Evolutionary conservation across 768 basidiomycete genomes (phyloP).

Genomic region (Leccinum incarnatum): DNA sequence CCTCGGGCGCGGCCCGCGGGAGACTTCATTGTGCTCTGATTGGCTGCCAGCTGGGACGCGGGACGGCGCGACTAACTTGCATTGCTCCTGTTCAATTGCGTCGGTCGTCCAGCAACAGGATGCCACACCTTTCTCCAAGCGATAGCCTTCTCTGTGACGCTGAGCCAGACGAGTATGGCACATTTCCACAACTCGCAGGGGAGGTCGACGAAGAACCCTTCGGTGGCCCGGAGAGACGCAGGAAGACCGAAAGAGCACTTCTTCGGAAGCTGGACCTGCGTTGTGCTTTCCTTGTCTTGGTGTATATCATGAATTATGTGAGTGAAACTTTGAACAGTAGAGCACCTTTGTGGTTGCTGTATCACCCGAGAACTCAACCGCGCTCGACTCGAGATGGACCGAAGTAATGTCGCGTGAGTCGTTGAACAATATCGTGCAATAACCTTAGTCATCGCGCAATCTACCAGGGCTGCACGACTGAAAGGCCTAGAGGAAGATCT

Average conservation of each 20-base stretch:
- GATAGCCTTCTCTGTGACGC: neutral
- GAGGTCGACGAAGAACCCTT: conserved; percentile 32
- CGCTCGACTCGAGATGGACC: conserved; percentile 49
- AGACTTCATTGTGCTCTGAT: no score
- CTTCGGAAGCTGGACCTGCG: conserved; percentile 43
- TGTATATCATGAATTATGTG: conserved; percentile 49
- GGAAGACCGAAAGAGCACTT: conserved; percentile 39
- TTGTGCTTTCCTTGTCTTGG: conserved; percentile 42
- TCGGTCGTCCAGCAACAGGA: neutral
- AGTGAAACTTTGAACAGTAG: conserved; percentile 13
- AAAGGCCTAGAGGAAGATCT: conserved; percentile 69
- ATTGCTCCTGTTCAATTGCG: neutral
- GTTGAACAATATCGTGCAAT: neutral
- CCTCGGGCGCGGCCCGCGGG: no score
- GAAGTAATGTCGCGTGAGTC: conserved; percentile 62
- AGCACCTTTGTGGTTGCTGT: neutral
- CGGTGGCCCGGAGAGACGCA: conserved; percentile 37
- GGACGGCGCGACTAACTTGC: no score
- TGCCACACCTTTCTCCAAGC: neutral
- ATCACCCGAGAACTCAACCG: conserved; percentile 1
- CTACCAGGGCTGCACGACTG: conserved; percentile 60
- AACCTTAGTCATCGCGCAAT: neutral
- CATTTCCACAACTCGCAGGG: conserved; percentile 3
- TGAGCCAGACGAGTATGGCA: conserved; percentile 1
- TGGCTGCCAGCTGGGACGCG: no score